Base-by-base conservation (phyloP, 805 yeast species). In the Suhomyces prunicola region DNA sequence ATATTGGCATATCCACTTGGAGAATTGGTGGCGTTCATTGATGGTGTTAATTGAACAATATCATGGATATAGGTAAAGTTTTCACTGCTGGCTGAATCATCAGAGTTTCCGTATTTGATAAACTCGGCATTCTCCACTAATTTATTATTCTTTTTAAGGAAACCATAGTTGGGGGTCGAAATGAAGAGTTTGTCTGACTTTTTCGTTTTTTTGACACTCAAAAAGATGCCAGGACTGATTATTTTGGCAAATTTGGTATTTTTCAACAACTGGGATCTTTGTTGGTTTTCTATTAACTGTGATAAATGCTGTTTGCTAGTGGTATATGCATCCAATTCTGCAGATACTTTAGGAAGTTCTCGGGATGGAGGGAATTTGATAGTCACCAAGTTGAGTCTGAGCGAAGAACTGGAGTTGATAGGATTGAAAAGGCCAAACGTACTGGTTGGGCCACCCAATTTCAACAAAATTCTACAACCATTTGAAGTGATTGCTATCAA, bases 1-100 rank as follows among this genome's bases (percentile, higher is more conserved):
- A 85, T 85, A 65, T 93, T 92, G 8, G 90, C 89, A 65, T 85
- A 90, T 2, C 97, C 97, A 60, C 77, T 82, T 19, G 96, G 96
- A 45, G 82, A 82, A 44, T 81, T 71, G 0, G 93, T 80, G 1
- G 96, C 90, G 62, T 82, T 81, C 77, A 86, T 86, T 2, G 85
- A 73, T 13, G 88, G 84, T 0, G 93, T 81, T 44, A 89, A 63
- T 56, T 87, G 88, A 15, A 84, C 81, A 56, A 92, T 85, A 47
- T 88, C 89, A 61, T 86, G 91, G 24, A 92, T 84, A 33, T 65
- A 69, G 2, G 74, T 67, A 6, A 61, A 66, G 22, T 56, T 62
- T 3, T 50, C 58, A 19, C 24, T 39, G 13, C 5, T 35, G 40
- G 19, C 17, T n/a, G 44, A 40, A 44, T 64, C 66, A 49, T 60